Conservation (phyloP, 2,329 filamentous ascomycete species). For the Cytospora schulzeri region DNA sequence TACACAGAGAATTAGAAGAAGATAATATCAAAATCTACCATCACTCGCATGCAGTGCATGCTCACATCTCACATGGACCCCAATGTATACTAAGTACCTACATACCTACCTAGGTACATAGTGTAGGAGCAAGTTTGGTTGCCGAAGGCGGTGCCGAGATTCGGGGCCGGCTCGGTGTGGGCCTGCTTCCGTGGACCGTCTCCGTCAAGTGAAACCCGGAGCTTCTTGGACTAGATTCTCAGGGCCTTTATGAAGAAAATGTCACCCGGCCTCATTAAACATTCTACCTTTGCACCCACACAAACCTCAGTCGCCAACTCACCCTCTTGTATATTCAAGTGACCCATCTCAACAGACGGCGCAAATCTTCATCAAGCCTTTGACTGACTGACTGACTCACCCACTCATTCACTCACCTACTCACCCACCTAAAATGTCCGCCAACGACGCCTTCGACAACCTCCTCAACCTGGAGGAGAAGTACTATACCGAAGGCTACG, state of each 20-base stretch:
- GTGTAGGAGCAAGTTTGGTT: background rate
- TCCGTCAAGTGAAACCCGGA: background rate
- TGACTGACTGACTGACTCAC: background rate
- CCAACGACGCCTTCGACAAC: constrained; percentile 56
- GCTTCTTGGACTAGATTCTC: too few relatives aligned
- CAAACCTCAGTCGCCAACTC: background rate
- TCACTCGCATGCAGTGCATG: too few relatives aligned
- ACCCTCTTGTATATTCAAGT: background rate
- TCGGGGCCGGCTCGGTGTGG: background rate
- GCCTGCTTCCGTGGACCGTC: background rate
- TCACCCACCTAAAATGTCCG: constrained; percentile 35
- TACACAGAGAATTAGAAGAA: background rate
- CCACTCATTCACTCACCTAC: background rate
- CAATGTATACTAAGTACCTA: too few relatives aligned
- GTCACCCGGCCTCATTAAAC: background rate
- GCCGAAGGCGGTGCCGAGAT: background rate
- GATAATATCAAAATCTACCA: background rate
- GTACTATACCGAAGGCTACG: constrained; percentile 84
- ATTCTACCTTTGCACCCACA: background rate
- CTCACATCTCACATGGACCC: background rate
- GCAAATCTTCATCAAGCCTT: background rate
- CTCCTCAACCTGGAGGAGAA: constrained; percentile 63
- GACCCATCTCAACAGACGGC: background rate
- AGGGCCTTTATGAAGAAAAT: too few relatives aligned
- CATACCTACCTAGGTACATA: too few relatives aligned